These are phyloP conservation scores for Lentinula detonsa DNA, from an alignment of 768 basidiomycete genomes.

Conservation along the genomic window DNA sequence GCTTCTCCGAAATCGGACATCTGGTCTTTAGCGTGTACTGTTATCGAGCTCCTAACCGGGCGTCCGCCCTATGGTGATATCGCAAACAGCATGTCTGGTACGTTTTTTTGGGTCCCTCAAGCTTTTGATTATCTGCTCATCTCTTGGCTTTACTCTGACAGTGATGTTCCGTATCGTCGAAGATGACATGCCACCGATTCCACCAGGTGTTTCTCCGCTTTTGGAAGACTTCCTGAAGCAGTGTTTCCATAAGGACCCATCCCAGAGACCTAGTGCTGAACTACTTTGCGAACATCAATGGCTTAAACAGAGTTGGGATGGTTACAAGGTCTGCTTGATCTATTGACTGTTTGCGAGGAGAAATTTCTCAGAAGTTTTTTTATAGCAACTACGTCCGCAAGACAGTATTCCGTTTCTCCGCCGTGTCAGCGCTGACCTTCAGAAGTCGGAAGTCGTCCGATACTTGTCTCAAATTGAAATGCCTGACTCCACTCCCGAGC, in stretches of 20 bases:
- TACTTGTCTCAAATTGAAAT: conserved; percentile 44
- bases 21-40: conserved; percentile 93
- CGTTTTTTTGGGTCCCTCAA: conserved; percentile 15
- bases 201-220: conserved; percentile 69
- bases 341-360: not conserved
- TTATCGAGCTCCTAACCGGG: conserved; percentile 91
- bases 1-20: conserved; percentile 92
- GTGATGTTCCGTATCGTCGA: conserved; percentile 99
- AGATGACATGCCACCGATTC: conserved; percentile 83
- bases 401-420: conserved; percentile 95
- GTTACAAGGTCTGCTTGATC: conserved; percentile 57
- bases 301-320: conserved; percentile 76
- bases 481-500: conserved; percentile 32
- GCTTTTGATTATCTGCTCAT: conserved; percentile 4
- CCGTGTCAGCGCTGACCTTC: conserved; percentile 82
- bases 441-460: conserved; percentile 61
- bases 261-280: conserved; percentile 77
- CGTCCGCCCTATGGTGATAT: conserved; percentile 90
- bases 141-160: conserved; percentile 19
- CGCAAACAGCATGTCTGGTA: conserved; percentile 85
- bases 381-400: conserved; percentile 77
- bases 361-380: conserved; percentile 2
- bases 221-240: conserved; percentile 75
- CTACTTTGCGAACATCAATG: conserved; percentile 86
- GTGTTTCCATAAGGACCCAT: conserved; percentile 90